Evolutionary conservation across 2,329 filamentous ascomycete species (phyloP).

Genomic region (Corinectria fuckeliana): DNA sequence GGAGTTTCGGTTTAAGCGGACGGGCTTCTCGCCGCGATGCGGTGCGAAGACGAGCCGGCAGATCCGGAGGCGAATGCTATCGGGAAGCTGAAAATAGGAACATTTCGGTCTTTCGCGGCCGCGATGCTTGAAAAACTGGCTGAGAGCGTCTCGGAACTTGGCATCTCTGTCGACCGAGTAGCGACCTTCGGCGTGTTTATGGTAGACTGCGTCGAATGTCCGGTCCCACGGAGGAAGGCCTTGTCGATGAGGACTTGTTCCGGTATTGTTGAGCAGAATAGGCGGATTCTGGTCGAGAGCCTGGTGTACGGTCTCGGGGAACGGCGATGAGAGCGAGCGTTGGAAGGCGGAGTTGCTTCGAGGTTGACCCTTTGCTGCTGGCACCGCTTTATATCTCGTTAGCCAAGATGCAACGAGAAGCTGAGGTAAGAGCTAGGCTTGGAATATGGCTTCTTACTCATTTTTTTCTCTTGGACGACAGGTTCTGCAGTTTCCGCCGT

Average conservation of each 20-base stretch:
- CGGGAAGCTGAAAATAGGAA: conserved; percentile 37
- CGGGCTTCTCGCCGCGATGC: conserved; percentile 28
- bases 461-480: not conserved
- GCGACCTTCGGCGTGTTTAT: conserved; percentile 27
- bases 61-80: conserved; percentile 36
- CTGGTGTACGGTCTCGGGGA: not conserved
- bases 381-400: not conserved
- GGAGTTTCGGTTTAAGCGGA: conserved; percentile 39
- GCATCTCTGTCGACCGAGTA: not conserved
- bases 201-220: conserved; percentile 45
- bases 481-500: not conserved
- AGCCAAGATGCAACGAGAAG: not conserved
- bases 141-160: conserved; percentile 30
- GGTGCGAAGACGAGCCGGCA: conserved; percentile 33
- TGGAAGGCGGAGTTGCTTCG: not conserved
- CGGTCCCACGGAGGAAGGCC: conserved; percentile 45
- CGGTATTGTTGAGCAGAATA: not conserved
- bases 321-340: not conserved
- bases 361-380: not conserved
- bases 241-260: conserved; percentile 7
- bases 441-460: not conserved
- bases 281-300: not conserved
- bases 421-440: not conserved
- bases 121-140: conserved; percentile 32
- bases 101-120: conserved; percentile 6